Percentiles rank a stretch among this genome's conserved stretches.
Evolutionary conservation across 2,329 filamentous ascomycete genomes (phyloP).

Genomic region (Fusarium sp.): DNA sequence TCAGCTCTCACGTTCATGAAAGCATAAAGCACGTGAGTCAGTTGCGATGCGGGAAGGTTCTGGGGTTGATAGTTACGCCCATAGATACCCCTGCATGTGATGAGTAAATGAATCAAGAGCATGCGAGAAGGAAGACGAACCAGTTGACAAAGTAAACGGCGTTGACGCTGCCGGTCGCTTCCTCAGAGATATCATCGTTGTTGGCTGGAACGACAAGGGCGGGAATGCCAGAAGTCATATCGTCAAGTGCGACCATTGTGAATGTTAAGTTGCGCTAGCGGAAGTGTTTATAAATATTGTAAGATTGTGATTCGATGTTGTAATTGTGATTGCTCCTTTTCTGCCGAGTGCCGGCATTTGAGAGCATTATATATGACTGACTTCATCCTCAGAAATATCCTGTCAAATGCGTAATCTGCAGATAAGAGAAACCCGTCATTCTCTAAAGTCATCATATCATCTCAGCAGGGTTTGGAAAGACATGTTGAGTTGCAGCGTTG

Average conservation of each 20-base stretch:
- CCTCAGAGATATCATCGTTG: not conserved
- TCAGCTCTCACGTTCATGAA: slow-evolving; percentile 79
- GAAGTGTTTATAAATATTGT: not conserved
- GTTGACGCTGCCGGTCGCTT: slow-evolving; percentile 4
- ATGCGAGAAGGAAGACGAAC: not conserved
- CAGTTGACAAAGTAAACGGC: slow-evolving; percentile 31
- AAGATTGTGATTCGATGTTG: not conserved
- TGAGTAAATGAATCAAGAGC: not conserved
- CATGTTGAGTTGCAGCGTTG: not conserved
- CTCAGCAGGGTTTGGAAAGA: slow-evolving; percentile 8
- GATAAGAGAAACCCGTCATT: not conserved
- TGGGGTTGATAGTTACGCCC: slow-evolving; percentile 75
- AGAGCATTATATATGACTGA: not conserved
- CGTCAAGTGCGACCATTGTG: slow-evolving; percentile 16
- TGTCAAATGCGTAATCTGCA: too few relatives aligned
- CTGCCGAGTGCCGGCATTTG: rapidly evolving
- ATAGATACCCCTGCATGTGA: slow-evolving; percentile 69
- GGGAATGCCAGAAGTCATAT: slow-evolving; percentile 7
- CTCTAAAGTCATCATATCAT: not conserved
- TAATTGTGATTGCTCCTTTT: too few relatives aligned
- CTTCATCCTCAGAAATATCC: rapidly evolving
- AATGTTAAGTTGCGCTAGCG: not conserved
- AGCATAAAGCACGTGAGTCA: slow-evolving; percentile 80
- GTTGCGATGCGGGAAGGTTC: slow-evolving; percentile 70
- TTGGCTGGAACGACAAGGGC: slow-evolving; percentile 9